Base-by-base conservation (phyloP, 768 basidiomycete genomes). In the Naganishia friedmannii region DNA sequence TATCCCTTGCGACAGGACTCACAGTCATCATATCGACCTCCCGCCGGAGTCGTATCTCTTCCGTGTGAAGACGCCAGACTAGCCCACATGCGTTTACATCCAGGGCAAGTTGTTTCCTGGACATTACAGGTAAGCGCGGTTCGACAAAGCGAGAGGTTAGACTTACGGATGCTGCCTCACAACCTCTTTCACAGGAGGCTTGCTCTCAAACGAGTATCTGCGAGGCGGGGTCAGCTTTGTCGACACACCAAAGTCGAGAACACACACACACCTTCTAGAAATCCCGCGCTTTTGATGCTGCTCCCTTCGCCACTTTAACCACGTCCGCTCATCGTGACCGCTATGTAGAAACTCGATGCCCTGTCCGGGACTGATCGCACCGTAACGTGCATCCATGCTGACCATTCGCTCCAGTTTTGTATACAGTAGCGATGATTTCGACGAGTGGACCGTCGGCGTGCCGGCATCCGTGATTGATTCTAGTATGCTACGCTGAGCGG, bases 21-120 rank as follows among this genome's bases (percentile, higher is more conserved):
- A 45, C 60, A 10, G 60, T 63, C 60, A 63, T 63, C 39, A 63
- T n/a, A 2, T 45, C 60, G 23, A 63, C 42, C n/a, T 63, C 60
- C 3, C 37, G 39, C 5, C 60, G 42, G 34, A 63, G 23, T 4
- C 60, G 60, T 45, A 29, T 42, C 23, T 63, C 60, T 45, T 63
- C 39, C 21, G 39, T 17, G n/a, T 28, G 9, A 7, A 63, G 39
- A 7, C 39, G n/a, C 60, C 60, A 63, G 23, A 45, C 39, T 2
- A 63, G 60, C 13, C 39, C 39, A 37, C 60, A 63, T 1, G 60
- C 60, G 17, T 26, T 26, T 1, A 63, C 60, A 28, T 63, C 60
- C 13, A 63, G 17, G 7, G 26, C 37, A 15, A 63, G 60, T 45
- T 63, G 60, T 63, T 45, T 63, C 39, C 60, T 63, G 26, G 29